A percentile compares a stretch with the other conserved stretches of the same genome.
phyloP scores from a whole-genome alignment of 1,284 basidiomycete genomes.

The Ganoderma sinense region DNA sequence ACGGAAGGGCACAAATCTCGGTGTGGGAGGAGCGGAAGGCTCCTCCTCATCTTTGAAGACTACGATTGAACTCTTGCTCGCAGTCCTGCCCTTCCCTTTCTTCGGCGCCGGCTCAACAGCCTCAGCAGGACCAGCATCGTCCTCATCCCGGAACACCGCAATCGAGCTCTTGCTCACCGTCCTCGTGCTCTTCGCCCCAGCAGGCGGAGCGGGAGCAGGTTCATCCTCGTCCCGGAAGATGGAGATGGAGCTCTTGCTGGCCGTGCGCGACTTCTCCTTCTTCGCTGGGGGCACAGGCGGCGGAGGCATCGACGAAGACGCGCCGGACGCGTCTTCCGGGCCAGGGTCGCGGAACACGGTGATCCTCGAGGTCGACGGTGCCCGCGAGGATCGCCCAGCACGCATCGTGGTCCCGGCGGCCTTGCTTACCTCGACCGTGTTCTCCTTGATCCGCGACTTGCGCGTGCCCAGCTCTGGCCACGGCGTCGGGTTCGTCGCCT shows the following conservation, averaged over 20 bases:
- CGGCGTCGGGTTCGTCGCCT: slow-evolving; percentile 45
- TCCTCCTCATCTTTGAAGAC: slow-evolving; percentile 39
- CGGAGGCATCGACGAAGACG: slow-evolving; percentile 28
- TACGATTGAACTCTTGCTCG: slow-evolving; percentile 28
- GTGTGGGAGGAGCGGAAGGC: slow-evolving; percentile 48
- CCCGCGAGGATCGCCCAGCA: slow-evolving; percentile 58
- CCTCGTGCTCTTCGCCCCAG: slow-evolving; percentile 32
- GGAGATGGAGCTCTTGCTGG: slow-evolving; percentile 45
- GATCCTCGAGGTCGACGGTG: slow-evolving; percentile 58
- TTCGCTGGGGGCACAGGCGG: slow-evolving; percentile 39
- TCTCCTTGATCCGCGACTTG: slow-evolving; percentile 78
- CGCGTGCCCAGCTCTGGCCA: slow-evolving; percentile 80
- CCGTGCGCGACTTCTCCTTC: slow-evolving; percentile 34
- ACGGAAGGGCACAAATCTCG: slow-evolving; percentile 70
- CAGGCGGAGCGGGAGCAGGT: slow-evolving; percentile 34
- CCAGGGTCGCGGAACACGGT: slow-evolving; percentile 62
- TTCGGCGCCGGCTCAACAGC: slow-evolving; percentile 39
- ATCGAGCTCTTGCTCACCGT: slow-evolving; percentile 29
- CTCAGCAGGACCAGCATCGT: slow-evolving; percentile 36
- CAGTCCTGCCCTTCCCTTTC: slow-evolving; percentile 35
- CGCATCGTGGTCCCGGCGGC: slow-evolving; percentile 69
- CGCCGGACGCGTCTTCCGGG: slow-evolving; percentile 21
- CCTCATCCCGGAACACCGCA: slow-evolving; percentile 39
- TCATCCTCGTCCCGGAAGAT: slow-evolving; percentile 56
- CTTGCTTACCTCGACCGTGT: slow-evolving; percentile 71